A percentile compares a stretch with the other conserved stretches of the same genome.
Conservation (phyloP, 768 basidiomycete species). For the Galerina marginata region DNA sequence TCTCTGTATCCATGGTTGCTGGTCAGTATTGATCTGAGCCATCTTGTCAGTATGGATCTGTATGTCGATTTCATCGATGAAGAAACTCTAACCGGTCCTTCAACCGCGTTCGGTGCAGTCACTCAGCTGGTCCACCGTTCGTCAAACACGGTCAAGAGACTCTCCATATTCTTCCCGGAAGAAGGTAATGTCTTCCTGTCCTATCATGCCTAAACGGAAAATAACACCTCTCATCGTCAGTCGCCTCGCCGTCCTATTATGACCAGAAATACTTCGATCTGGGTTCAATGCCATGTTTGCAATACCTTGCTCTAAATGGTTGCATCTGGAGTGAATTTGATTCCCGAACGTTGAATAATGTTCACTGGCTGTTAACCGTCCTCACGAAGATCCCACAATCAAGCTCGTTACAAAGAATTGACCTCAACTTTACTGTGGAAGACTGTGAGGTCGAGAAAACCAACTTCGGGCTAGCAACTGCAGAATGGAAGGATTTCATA, state of each 20-base stretch:
- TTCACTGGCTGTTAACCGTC: too few species aligned
- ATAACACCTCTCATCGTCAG: not conserved
- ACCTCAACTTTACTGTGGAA: too few species aligned
- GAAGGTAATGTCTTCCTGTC: not conserved
- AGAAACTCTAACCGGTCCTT: not conserved
- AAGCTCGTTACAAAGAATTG: too few species aligned
- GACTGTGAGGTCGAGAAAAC: too few species aligned
- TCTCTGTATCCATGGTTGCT: conserved; percentile 16
- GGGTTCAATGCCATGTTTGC: not conserved
- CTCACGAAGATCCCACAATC: too few species aligned
- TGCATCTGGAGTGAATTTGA: not conserved
- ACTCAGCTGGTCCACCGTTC: not conserved
- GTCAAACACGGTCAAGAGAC: not conserved
- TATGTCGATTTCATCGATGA: not conserved
- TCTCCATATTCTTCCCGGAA: not conserved
- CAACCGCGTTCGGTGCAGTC: not conserved
- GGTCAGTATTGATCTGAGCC: conserved; percentile 6
- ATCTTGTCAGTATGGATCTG: not conserved
- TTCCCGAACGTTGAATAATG: too few species aligned
- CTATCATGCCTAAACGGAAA: too few species aligned
- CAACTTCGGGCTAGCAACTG: too few species aligned
- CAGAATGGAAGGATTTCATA: too few species aligned
- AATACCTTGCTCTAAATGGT: not conserved
- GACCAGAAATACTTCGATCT: not conserved
- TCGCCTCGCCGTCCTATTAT: not conserved